phyloP scores from a whole-genome alignment of 2,329 filamentous ascomycete species.

The Alternaria alternata region DNA sequence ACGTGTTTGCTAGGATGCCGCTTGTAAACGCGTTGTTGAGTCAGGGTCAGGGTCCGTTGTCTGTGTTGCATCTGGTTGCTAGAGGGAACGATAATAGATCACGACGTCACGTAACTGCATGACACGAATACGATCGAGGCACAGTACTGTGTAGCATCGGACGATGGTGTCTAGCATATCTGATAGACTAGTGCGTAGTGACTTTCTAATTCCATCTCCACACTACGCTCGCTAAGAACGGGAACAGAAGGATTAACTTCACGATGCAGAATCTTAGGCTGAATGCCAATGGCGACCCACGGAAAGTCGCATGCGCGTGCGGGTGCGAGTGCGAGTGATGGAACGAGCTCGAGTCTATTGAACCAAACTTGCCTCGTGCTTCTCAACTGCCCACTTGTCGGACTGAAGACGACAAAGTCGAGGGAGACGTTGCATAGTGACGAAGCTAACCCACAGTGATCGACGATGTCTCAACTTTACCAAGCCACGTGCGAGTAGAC shows the following conservation, averaged over 20 bases:
- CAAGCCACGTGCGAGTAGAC: not conserved
- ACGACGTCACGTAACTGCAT: conserved; percentile 10
- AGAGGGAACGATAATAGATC: conserved; percentile 1
- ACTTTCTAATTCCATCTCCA: not conserved
- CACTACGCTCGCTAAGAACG: conserved; percentile 7
- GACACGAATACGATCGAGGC: conserved; percentile 7
- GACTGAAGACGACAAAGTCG: not conserved
- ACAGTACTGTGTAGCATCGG: not conserved
- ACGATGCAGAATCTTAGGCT: conserved; percentile 1
- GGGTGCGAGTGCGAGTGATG: not conserved
- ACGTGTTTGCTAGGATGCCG: not conserved
- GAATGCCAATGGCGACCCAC: conserved; percentile 1
- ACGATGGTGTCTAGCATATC: conserved; percentile 7
- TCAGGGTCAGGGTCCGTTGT: conserved; percentile 3
- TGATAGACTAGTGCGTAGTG: conserved; percentile 4
- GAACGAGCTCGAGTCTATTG: not conserved
- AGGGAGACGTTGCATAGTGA: not conserved
- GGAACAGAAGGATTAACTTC: not conserved
- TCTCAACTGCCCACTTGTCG: not conserved
- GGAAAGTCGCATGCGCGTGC: not conserved
- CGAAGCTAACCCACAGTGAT: conserved; percentile 9
- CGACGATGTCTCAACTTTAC: conserved; percentile 11
- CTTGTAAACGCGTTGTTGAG: conserved; percentile 2
- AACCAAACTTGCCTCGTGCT: not conserved
- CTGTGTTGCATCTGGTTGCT: conserved; percentile 6